A percentile compares a stretch with the other conserved stretches of the same genome.
Conservation (phyloP, 2,329 filamentous ascomycete species). For the Keithomyces neogunnii region DNA sequence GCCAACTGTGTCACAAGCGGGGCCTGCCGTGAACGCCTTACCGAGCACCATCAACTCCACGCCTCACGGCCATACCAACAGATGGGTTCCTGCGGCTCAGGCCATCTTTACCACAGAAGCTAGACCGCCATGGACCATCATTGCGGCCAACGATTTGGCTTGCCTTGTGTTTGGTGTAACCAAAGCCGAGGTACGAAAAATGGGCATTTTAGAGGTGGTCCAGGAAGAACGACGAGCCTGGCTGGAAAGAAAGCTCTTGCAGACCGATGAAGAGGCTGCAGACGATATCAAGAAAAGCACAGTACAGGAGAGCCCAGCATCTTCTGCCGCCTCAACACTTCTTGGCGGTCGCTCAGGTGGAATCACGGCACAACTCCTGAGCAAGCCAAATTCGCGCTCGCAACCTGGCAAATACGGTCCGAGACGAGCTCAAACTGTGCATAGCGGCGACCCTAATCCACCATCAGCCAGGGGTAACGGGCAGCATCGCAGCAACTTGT, state of each 20-base stretch:
- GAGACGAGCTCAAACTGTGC: conserved; percentile 56
- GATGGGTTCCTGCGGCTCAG: conserved; percentile 85
- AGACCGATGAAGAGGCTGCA: conserved; percentile 30
- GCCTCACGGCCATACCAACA: conserved; percentile 80
- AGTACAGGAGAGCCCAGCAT: conserved; percentile 25
- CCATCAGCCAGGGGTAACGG: conserved; percentile 44
- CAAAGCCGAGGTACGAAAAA: conserved; percentile 86
- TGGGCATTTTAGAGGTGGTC: conserved; percentile 93
- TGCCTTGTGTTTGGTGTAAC: conserved; percentile 99
- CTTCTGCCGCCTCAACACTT: conserved; percentile 38
- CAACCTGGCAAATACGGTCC: conserved; percentile 43
- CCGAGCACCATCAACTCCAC: conserved; percentile 44
- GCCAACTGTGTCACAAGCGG: conserved; percentile 31
- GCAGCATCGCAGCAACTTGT: conserved; percentile 66
- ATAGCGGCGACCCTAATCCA: conserved; percentile 45
- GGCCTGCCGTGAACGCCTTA: conserved; percentile 31
- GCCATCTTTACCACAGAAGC: conserved; percentile 97
- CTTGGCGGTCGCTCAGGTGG: conserved; percentile 60
- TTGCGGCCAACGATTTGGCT: conserved; percentile 91
- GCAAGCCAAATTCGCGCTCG: conserved; percentile 61
- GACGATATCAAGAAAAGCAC: conserved; percentile 22
- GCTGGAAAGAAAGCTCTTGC: conserved; percentile 76
- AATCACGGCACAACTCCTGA: conserved; percentile 80
- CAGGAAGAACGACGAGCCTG: conserved; percentile 81
- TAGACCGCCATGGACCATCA: conserved; percentile 85